Conservation (phyloP, 176 grass and related monocot species). For the Bromus sterilis region DNA sequence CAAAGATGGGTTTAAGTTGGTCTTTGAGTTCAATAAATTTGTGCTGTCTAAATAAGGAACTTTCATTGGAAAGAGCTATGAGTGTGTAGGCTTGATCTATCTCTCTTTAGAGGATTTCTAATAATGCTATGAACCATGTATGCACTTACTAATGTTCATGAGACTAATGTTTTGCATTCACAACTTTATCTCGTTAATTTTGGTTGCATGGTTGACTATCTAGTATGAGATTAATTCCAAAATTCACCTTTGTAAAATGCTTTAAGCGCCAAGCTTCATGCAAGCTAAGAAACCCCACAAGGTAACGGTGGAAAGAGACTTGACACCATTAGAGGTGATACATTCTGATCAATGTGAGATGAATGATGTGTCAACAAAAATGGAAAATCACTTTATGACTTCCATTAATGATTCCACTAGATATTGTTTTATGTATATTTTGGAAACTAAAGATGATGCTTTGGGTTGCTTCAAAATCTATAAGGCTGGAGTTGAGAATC, state of each 20-base stretch:
- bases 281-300: background rate
- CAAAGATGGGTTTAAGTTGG: background rate
- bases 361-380: background rate
- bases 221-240: background rate
- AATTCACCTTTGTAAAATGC: background rate
- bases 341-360: background rate
- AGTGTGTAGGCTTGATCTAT: background rate
- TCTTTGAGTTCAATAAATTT: background rate
- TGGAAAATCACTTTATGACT: background rate
- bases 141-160: no score
- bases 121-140: background rate
- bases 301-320: background rate
- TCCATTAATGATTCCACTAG: background rate
- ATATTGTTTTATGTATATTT: no score
- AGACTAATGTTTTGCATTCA: no score
- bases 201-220: no score
- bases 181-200: no score
- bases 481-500: no score
- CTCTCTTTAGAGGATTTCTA: background rate
- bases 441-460: no score
- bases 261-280: background rate
- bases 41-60: background rate
- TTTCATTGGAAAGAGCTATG: background rate
- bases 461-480: no score
- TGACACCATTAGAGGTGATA: background rate